Evolutionary conservation across 2,329 filamentous ascomycete species (phyloP).

Genomic region (Aspergillus clavatus): DNA sequence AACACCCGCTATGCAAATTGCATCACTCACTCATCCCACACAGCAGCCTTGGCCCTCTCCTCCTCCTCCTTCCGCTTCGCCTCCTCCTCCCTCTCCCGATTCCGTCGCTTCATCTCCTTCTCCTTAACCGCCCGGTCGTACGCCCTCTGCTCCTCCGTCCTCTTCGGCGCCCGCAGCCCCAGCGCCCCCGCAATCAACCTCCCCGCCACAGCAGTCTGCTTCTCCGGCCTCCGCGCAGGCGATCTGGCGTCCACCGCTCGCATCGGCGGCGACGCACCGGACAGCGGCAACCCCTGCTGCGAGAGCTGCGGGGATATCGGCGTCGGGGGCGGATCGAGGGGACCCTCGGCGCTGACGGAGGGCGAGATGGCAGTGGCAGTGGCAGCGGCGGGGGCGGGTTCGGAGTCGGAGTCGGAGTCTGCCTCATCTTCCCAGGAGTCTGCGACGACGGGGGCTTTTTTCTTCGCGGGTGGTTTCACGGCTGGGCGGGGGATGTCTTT

Average conservation of each 20-base stretch:
- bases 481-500: constrained; percentile 2
- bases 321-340: constrained; percentile 60
- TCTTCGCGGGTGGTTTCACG: constrained; percentile 12
- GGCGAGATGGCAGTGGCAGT: constrained; percentile 20
- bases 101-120: constrained; percentile 73
- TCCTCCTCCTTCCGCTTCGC: constrained; percentile 58
- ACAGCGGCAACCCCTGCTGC: constrained; percentile 16
- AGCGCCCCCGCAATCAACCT: constrained; percentile 85
- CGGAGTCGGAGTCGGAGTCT: constrained; percentile 22
- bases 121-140: constrained; percentile 79
- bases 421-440: constrained; percentile 78
- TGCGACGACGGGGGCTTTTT: constrained; percentile 49
- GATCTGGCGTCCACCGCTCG: constrained; percentile 11
- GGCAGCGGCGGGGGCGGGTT: constrained; percentile 2
- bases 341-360: constrained; percentile 26
- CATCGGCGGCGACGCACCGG: constrained; percentile 13
- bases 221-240: constrained; percentile 62
- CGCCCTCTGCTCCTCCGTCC: constrained; percentile 81
- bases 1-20: neutral
- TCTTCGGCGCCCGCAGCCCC: constrained; percentile 72
- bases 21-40: constrained; percentile 66
- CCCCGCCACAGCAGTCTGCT: constrained; percentile 85
- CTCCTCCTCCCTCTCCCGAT: constrained; percentile 66
- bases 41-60: constrained; percentile 71
- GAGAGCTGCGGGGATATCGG: constrained; percentile 54